phyloP scores from a whole-genome alignment of 2,329 filamentous ascomycete genomes.

The Fusarium algeriense region DNA sequence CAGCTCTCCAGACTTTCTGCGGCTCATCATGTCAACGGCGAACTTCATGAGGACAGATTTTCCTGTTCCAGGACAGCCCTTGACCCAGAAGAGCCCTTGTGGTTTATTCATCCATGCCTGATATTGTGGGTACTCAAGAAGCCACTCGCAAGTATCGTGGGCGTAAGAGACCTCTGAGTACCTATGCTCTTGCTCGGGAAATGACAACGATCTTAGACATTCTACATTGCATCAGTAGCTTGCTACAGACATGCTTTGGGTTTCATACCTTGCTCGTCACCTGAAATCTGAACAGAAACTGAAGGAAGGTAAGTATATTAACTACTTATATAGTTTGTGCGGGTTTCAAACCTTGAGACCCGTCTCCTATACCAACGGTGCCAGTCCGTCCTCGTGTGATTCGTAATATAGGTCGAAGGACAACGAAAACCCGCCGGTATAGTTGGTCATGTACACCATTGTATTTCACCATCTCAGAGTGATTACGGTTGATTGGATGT shows the following conservation, averaged over 20 bases:
- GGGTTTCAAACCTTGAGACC: neutral
- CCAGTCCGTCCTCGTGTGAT: fast-evolving
- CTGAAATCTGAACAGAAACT: no score
- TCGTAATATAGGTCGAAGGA: neutral
- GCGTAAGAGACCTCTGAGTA: neutral
- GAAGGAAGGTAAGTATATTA: no score
- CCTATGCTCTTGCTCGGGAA: slow-evolving; percentile 2
- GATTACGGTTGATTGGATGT: neutral
- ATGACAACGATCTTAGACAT: neutral
- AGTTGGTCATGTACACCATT: neutral
- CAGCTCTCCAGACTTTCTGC: fast-evolving
- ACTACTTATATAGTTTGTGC: fast-evolving
- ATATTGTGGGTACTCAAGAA: neutral
- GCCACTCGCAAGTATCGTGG: neutral
- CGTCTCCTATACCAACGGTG: fast-evolving
- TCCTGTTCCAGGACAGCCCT: slow-evolving; percentile 1
- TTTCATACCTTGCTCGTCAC: no score
- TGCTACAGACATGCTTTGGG: no score
- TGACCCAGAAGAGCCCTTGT: neutral
- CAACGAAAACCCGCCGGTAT: fast-evolving
- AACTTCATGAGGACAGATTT: neutral
- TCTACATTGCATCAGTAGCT: neutral
- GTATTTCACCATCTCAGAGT: slow-evolving; percentile 8
- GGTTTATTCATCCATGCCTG: neutral
- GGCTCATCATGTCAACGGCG: neutral